Percentiles rank a stretch among this genome's conserved stretches.
Evolutionary conservation across 352 stramenopile genomes (phyloP).

Genomic region (Pythium dissimile): DNA sequence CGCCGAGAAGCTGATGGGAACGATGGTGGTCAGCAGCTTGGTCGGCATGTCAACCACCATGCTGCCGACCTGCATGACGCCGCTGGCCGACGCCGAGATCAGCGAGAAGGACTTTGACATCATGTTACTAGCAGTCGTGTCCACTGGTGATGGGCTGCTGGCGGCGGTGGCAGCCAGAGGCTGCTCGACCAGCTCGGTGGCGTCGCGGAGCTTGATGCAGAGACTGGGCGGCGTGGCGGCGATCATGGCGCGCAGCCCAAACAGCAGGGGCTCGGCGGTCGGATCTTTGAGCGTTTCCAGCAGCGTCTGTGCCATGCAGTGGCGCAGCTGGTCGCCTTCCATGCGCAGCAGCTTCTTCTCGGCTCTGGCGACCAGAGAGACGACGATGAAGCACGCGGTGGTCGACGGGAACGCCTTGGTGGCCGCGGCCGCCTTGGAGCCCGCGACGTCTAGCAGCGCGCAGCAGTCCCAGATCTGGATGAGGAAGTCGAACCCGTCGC

Average conservation of each 20-base stretch:
- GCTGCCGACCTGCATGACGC: conserved; percentile 43
- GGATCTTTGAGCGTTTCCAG: conserved; percentile 42
- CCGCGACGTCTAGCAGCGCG: conserved; percentile 33
- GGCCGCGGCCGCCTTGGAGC: neutral
- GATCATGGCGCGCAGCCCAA: conserved; percentile 47
- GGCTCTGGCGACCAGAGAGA: conserved; percentile 34
- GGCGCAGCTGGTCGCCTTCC: conserved; percentile 61
- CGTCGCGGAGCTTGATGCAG: conserved; percentile 45
- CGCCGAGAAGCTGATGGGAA: conserved; percentile 21
- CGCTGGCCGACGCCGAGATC: conserved; percentile 59
- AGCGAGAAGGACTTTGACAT: conserved; percentile 41
- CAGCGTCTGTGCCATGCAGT: conserved; percentile 65
- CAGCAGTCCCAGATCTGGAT: conserved; percentile 73
- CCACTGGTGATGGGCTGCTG: neutral
- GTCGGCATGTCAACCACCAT: conserved; percentile 69
- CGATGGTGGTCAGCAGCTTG: conserved; percentile 50
- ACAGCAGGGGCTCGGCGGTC: conserved; percentile 27
- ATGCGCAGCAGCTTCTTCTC: conserved; percentile 72
- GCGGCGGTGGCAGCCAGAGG: neutral
- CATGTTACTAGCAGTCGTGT: conserved; percentile 1
- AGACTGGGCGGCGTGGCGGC: conserved; percentile 63
- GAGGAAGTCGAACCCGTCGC: conserved; percentile 48
- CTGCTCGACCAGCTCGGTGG: conserved; percentile 14
- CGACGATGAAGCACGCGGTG: conserved; percentile 51
- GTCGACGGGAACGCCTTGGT: conserved; percentile 27